These are phyloP conservation scores for Saxophila tyrrhenica DNA, from an alignment of 495 filamentous ascomycete species.

Conservation along the genomic window DNA sequence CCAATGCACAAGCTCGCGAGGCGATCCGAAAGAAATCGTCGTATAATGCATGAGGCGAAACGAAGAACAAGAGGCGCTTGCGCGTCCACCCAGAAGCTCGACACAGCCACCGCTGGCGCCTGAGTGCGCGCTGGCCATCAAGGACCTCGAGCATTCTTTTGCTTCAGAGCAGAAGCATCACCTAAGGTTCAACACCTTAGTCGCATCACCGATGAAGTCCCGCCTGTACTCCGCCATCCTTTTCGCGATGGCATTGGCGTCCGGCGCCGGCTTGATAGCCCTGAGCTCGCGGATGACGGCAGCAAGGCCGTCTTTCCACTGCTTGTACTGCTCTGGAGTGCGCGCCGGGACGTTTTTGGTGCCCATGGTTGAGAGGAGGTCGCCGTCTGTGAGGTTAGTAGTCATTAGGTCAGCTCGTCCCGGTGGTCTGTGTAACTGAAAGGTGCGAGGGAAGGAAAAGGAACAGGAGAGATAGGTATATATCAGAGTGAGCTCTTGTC, in stretches of 20 bases:
- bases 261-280: slow-evolving; percentile 53
- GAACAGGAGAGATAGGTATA: slow-evolving; percentile 24
- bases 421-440: slow-evolving; percentile 28
- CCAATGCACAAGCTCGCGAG: too few species aligned
- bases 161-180: not conserved
- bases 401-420: slow-evolving; percentile 5
- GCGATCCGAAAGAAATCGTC: too few species aligned
- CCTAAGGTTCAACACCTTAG: slow-evolving; percentile 25
- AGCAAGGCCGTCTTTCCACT: slow-evolving; percentile 65
- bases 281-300: slow-evolving; percentile 65
- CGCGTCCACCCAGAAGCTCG: not conserved
- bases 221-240: slow-evolving; percentile 77
- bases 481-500: too few species aligned
- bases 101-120: not conserved
- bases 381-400: slow-evolving; percentile 16
- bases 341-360: slow-evolving; percentile 43
- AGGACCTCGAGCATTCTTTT: too few species aligned
- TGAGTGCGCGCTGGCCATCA: not conserved
- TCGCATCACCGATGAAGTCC: slow-evolving; percentile 46
- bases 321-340: slow-evolving; percentile 54
- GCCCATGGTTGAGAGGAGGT: slow-evolving; percentile 24
- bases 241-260: slow-evolving; percentile 68
- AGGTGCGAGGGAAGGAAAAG: slow-evolving; percentile 13
- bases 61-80: not conserved
- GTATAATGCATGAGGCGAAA: not conserved